Base-by-base conservation (phyloP, 768 basidiomycete species). In the Podaxis mareebaensis region DNA sequence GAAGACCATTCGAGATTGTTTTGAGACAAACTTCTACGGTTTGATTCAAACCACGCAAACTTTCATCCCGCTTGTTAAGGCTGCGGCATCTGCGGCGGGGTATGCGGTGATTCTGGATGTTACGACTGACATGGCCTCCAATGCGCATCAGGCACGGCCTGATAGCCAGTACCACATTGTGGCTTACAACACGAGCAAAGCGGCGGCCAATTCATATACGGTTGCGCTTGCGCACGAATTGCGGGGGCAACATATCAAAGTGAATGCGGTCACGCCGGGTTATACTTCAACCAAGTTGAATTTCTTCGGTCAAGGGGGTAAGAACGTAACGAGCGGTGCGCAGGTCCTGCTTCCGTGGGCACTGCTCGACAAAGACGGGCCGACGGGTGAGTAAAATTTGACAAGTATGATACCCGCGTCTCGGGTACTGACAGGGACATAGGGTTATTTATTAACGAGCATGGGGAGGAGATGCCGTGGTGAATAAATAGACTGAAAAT, bases 161-260 rank as follows among this genome's bases (percentile, higher is more conserved):
- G 66, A 76, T 30, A 67, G 73, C 2, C 13, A 44, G 24, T 64
- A 77, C 13, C 78, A 81, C 67, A 58, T 74, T 22, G 74, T 77
- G 28, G 81, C 80, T 7, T 91, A 90, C 70, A 90, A 90, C 67
- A 85, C 88, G 1, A 87, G 85, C 64, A 91, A 91, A 75, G 88
- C 85, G 0, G 90, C 90, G 7, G 85, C 84, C 0, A 85, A 87
- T 52, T 82, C 83, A 48, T 83, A 90, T 55, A 76, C 81, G 0
- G 85, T 84, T 62, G 83, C 83, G 1, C 75, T 91, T n/a, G 86
- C 89, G 0, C 80, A 84, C 15, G 88, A 90, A 71, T 80, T 90
- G 76, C 80, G 78, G 2, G 67, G 72, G 20, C 76, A 79, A 60
- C 72, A 72, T 22, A 86, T 90, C 66, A 83, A 83, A 63, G 84